phyloP scores from a whole-genome alignment of 768 basidiomycete genomes.

The Pleurotus giganteus region DNA sequence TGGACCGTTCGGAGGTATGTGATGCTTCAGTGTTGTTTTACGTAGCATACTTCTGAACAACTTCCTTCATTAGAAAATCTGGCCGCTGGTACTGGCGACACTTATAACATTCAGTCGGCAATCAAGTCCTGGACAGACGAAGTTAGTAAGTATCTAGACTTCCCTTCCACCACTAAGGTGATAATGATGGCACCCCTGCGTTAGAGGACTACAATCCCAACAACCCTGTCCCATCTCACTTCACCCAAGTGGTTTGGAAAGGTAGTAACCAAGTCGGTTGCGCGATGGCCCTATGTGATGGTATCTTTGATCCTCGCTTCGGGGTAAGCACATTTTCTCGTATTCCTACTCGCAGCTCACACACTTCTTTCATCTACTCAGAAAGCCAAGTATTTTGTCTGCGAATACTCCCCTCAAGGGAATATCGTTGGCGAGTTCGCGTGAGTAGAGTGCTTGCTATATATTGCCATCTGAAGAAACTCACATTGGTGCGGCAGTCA shows the following conservation, averaged over 20 bases:
- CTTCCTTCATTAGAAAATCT: constrained; percentile 55
- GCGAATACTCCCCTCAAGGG: constrained; percentile 65
- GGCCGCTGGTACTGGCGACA: constrained; percentile 64
- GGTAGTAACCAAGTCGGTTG: constrained; percentile 61
- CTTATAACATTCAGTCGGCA: constrained; percentile 46
- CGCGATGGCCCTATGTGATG: constrained; percentile 52
- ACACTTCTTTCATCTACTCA: constrained; percentile 22
- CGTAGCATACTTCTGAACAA: neutral
- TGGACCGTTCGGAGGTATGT: constrained; percentile 61
- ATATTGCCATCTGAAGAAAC: neutral
- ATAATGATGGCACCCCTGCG: constrained; percentile 2
- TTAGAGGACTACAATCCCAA: constrained; percentile 57
- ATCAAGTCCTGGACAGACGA: constrained; percentile 67
- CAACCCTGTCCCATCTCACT: constrained; percentile 63
- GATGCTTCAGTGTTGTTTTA: neutral
- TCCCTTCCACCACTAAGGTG: neutral
- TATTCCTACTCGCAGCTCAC: neutral
- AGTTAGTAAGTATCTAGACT: constrained; percentile 44
- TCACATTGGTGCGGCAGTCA: constrained; percentile 24
- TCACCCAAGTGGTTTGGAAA: constrained; percentile 81
- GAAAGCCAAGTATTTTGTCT: constrained; percentile 61
- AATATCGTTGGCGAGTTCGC: constrained; percentile 62
- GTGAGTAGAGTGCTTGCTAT: constrained; percentile 36
- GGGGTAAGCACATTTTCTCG: constrained; percentile 41
- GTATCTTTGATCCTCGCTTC: constrained; percentile 54